Evolutionary conservation across 108 stramenopile genomes (phyloP).

Genomic region (Mayamaea pseudoterrestris): DNA sequence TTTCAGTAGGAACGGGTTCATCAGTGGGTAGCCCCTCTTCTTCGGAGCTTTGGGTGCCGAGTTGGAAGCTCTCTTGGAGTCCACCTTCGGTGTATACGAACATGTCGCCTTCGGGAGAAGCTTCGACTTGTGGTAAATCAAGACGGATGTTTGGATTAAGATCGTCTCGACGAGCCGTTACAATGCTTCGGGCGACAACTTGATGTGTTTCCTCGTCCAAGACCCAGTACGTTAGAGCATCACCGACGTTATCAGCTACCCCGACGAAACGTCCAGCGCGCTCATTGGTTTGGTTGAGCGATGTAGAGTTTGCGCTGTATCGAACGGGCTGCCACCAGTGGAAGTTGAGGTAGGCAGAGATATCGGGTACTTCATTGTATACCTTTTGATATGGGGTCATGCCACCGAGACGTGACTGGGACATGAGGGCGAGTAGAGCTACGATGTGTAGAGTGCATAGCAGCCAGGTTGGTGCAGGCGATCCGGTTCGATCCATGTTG

Average conservation of each 20-base stretch:
- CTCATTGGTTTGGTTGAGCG: neutral
- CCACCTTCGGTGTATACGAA: too few species aligned
- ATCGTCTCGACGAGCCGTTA: too few species aligned
- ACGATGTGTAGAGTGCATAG: slow-evolving; percentile 10
- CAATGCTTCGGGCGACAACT: neutral
- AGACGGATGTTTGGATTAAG: too few species aligned
- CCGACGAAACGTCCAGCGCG: slow-evolving; percentile 8
- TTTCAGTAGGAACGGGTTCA: too few species aligned
- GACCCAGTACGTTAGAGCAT: slow-evolving; percentile 3
- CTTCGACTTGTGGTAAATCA: too few species aligned
- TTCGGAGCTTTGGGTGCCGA: too few species aligned
- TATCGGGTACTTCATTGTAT: slow-evolving; percentile 9
- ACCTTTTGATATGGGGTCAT: neutral
- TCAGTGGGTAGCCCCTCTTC: too few species aligned
- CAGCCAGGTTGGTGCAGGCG: slow-evolving; percentile 12
- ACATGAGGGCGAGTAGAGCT: slow-evolving; percentile 4
- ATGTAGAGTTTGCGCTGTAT: neutral
- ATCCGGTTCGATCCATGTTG: slow-evolving; percentile 14
- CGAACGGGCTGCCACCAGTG: slow-evolving; percentile 9
- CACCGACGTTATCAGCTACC: slow-evolving; percentile 7
- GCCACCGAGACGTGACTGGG: neutral
- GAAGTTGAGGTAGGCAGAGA: slow-evolving; percentile 9
- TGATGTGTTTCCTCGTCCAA: neutral
- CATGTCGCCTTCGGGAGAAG: too few species aligned
- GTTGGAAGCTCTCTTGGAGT: too few species aligned